These are phyloP conservation scores for Boeremia exigua DNA, from an alignment of 2,329 filamentous ascomycete species.

Conservation along the genomic window DNA sequence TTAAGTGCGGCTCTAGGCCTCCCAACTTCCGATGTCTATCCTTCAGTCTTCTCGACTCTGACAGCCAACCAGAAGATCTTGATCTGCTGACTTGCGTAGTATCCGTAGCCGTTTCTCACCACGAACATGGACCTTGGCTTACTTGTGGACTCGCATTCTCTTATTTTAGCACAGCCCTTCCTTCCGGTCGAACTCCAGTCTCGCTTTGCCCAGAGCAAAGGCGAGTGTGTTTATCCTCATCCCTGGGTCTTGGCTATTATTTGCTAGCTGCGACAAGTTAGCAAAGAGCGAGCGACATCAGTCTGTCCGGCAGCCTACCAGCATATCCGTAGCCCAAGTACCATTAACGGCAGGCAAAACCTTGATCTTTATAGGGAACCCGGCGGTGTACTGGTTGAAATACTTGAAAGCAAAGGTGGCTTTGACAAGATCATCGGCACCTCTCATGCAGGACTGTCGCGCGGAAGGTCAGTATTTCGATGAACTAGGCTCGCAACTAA, in stretches of 20 bases:
- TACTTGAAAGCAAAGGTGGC: constrained; percentile 1
- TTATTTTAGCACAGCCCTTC: not conserved
- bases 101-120: too few species aligned
- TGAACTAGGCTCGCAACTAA: not conserved
- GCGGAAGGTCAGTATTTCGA: not conserved
- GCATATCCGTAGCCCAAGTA: not conserved
- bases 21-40: not conserved
- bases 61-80: too few species aligned
- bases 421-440: not conserved
- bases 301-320: not conserved
- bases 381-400: constrained; percentile 1
- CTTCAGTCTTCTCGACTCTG: not conserved
- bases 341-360: not conserved
- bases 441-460: constrained; percentile 3
- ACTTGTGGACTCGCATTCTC: too few species aligned
- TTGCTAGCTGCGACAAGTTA: not conserved
- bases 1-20: not conserved
- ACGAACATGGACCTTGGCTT: too few species aligned
- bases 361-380: constrained; percentile 1
- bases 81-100: too few species aligned
- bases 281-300: not conserved
- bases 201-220: constrained; percentile 1
- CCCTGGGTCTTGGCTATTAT: not conserved
- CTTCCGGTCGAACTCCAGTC: constrained; percentile 3
- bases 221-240: constrained; percentile 6